Evolutionary conservation across 176 grass and related monocot species (phyloP).

Genomic region (bread wheat (Triticum aestivum)): IWGSC_CS_RefSeq_v2.1 NC_057795.1:429964649-429965148

Average conservation of each 20-base stretch:
- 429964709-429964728: not conserved
- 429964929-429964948: not conserved
- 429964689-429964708: not conserved
- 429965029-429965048: slow-evolving; percentile 73
- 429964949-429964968: slow-evolving; percentile 17
- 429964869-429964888: too few species aligned
- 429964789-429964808: not conserved
- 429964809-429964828: not conserved
- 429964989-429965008: slow-evolving; percentile 61
- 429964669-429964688: not conserved
- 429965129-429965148: slow-evolving; percentile 34
- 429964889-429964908: not conserved
- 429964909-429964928: not conserved
- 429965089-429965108: slow-evolving; percentile 73
- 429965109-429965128: slow-evolving; percentile 85
- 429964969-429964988: slow-evolving; percentile 71
- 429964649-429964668: too few species aligned
- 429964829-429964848: not conserved
- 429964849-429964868: too few species aligned
- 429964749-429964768: not conserved
- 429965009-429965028: slow-evolving; percentile 58
- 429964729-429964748: not conserved
- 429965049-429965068: slow-evolving; percentile 72
- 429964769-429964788: not conserved
- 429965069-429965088: slow-evolving; percentile 72